A percentile compares a stretch with the other conserved stretches of the same genome.
Conservation (phyloP, 78 protist species). For the Emiliania huxleyi region DNA sequence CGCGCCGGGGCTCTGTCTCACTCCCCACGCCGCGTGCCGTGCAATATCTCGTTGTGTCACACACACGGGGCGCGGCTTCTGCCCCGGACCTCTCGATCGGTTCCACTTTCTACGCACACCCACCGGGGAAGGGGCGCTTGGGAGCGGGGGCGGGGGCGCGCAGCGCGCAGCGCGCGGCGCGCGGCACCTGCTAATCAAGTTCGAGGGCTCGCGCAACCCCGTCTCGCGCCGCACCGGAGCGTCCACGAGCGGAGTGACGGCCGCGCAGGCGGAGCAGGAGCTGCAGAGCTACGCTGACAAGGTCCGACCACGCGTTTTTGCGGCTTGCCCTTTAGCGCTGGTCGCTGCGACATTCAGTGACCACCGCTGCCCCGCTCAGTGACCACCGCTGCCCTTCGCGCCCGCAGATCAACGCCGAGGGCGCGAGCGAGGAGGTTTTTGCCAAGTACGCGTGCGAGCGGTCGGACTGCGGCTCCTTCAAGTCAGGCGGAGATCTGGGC, state of each 20-base stretch:
- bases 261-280: neutral
- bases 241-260: neutral
- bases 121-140: too few species aligned
- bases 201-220: neutral
- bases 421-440: neutral
- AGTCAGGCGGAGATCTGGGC: slow-evolving; percentile 41
- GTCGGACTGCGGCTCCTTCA: slow-evolving; percentile 16
- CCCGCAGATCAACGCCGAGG: neutral
- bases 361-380: neutral
- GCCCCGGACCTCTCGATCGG: too few species aligned
- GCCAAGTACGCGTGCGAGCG: neutral
- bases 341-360: neutral
- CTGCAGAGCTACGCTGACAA: neutral
- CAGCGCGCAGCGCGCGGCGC: too few species aligned
- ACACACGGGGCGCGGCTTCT: too few species aligned
- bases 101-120: too few species aligned
- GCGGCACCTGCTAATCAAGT: neutral
- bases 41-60: too few species aligned
- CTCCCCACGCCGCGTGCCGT: too few species aligned
- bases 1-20: too few species aligned
- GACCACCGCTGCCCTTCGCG: too few species aligned
- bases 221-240: slow-evolving; percentile 1
- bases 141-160: too few species aligned
- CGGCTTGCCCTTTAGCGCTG: neutral
- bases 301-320: neutral